Percentiles rank a stretch among this genome's conserved stretches.
These are phyloP conservation scores for Geranium rotundifolium DNA, from an alignment of 345 rosid species.

Conservation along the genomic window DNA sequence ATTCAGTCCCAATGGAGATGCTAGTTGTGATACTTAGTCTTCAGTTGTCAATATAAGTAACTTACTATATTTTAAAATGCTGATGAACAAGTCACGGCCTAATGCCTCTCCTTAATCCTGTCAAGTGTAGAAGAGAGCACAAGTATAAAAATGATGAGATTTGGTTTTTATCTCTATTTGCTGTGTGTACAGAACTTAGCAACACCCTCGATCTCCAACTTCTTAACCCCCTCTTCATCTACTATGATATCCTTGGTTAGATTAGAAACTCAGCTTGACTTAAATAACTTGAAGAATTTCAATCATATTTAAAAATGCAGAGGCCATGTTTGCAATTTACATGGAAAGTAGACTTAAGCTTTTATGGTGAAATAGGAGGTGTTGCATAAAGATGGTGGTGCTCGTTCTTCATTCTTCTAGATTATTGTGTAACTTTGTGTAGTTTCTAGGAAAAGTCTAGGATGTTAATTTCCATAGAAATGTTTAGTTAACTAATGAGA, in stretches of 20 bases:
- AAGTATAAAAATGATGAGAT: not conserved
- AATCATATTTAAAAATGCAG: no score
- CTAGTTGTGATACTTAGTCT: not conserved
- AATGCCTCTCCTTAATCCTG: not conserved
- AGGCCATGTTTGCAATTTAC: no score
- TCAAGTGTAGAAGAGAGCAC: not conserved
- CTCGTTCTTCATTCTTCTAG: no score
- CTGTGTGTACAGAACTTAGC: not conserved
- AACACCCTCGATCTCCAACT: no score
- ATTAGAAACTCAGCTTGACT: not conserved
- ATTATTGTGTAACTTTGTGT: no score
- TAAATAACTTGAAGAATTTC: no score
- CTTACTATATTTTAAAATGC: no score
- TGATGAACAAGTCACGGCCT: not conserved
- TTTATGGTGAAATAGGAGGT: no score
- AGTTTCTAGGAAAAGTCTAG: no score
- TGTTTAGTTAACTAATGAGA: not conserved
- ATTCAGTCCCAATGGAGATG: not conserved
- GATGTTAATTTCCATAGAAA: no score
- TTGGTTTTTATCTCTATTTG: not conserved
- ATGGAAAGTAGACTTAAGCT: no score
- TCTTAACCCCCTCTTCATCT: not conserved
- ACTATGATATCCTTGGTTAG: not conserved
- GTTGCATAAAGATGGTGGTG: no score
- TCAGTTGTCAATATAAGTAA: not conserved